phyloP scores from a whole-genome alignment of 2,329 filamentous ascomycete species.

The Alternaria incomplexa region DNA sequence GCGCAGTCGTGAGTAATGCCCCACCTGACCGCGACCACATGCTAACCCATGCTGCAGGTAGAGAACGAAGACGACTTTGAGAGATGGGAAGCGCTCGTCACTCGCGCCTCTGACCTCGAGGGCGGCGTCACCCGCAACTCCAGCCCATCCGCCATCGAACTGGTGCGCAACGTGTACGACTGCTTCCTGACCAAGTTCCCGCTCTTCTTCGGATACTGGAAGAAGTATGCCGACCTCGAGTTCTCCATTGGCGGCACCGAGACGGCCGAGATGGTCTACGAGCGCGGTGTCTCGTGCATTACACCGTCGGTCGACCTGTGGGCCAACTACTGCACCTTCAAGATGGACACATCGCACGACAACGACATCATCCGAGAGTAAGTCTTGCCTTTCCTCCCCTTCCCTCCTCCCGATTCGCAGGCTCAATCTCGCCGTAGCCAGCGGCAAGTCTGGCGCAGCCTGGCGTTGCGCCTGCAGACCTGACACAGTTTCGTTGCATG shows the following conservation, averaged over 20 bases:
- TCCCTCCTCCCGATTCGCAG: constrained; percentile 23
- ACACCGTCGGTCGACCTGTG: constrained; percentile 94
- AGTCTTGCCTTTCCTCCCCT: constrained; percentile 62
- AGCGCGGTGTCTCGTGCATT: constrained; percentile 91
- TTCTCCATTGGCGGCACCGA: constrained; percentile 97
- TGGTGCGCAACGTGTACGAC: constrained; percentile 87
- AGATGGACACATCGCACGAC: constrained; percentile 96
- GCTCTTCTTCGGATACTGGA: constrained; percentile 97
- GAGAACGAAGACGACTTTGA: constrained; percentile 90
- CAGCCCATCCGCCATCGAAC: constrained; percentile 87
- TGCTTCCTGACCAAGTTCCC: constrained; percentile 94
- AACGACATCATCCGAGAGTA: constrained; percentile 98
- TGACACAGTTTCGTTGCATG: constrained; percentile 30
- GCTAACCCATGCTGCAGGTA: constrained; percentile 50
- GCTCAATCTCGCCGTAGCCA: constrained; percentile 38
- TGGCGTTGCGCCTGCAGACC: constrained; percentile 20
- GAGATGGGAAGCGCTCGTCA: constrained; percentile 90
- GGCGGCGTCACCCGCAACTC: constrained; percentile 96
- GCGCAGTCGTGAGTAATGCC: constrained; percentile 71
- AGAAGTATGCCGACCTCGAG: constrained; percentile 97
- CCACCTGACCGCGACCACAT: neutral
- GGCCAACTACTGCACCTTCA: constrained; percentile 97
- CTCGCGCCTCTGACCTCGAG: constrained; percentile 81
- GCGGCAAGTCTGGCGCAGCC: constrained; percentile 17
- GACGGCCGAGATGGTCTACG: constrained; percentile 97